These are phyloP conservation scores for Dothideomycetes sp. DNA, from an alignment of 2,329 filamentous ascomycete species.

Conservation along the genomic window DNA sequence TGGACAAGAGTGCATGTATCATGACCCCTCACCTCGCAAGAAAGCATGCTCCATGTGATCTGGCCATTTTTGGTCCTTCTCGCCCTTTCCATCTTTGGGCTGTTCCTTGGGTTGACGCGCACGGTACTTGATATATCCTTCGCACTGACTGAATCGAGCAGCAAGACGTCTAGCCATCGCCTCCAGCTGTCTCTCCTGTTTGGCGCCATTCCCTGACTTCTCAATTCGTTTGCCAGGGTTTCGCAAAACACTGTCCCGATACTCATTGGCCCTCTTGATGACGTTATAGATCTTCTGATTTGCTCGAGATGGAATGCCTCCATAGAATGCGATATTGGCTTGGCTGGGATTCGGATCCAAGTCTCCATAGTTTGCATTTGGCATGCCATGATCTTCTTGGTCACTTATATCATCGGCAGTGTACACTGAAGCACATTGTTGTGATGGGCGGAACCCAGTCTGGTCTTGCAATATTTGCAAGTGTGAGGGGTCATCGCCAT, in stretches of 20 bases:
- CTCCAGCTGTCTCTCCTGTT: constrained; percentile 4
- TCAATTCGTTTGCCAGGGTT: too few species aligned
- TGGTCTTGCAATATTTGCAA: constrained; percentile 30
- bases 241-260: too few species aligned
- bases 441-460: constrained; percentile 16
- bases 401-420: not conserved
- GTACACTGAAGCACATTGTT: not conserved
- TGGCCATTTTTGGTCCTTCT: constrained; percentile 31
- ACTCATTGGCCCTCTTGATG: constrained; percentile 25
- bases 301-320: too few species aligned
- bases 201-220: constrained; percentile 4
- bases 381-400: not conserved
- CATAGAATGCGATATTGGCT: too few species aligned
- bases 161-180: constrained; percentile 14
- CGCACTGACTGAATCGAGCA: constrained; percentile 21
- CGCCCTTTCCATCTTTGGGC: constrained; percentile 13
- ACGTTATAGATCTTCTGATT: too few species aligned
- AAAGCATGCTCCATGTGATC: constrained; percentile 37
- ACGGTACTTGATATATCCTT: constrained; percentile 36
- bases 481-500: constrained; percentile 15
- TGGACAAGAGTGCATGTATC: too few species aligned
- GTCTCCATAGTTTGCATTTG: too few species aligned
- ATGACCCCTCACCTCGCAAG: constrained; percentile 34
- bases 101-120: constrained; percentile 26
- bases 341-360: too few species aligned